phyloP scores from a whole-genome alignment of 2,329 filamentous ascomycete species.

The Pyrenochaeta sp. region DNA sequence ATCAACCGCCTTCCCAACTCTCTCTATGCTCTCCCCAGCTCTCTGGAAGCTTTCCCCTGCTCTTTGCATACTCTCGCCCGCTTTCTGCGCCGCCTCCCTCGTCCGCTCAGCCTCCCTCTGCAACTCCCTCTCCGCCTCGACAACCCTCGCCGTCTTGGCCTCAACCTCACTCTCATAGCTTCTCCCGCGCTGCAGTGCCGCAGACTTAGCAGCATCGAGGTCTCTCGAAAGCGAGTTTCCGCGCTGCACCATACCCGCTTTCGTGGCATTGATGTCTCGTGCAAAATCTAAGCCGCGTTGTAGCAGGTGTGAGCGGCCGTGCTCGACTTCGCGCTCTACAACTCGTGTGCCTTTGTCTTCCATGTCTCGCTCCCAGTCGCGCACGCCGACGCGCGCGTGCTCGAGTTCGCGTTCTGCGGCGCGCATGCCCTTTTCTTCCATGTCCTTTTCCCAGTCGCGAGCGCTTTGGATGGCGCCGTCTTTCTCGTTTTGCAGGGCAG shows the following conservation, averaged over 20 bases:
- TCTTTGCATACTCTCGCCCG: slow-evolving; percentile 11
- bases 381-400: slow-evolving; percentile 4
- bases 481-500: slow-evolving; percentile 9
- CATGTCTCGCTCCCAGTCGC: slow-evolving; percentile 13
- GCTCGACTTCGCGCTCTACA: slow-evolving; percentile 12
- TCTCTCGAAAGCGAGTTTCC: slow-evolving; percentile 7
- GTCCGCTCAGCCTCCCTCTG: slow-evolving; percentile 10
- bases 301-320: slow-evolving; percentile 9
- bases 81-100: slow-evolving; percentile 7
- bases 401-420: slow-evolving; percentile 8
- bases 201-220: slow-evolving; percentile 7
- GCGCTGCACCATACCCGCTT: slow-evolving; percentile 5
- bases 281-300: slow-evolving; percentile 8
- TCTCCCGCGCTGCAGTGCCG: slow-evolving; percentile 9
- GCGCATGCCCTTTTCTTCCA: slow-evolving; percentile 9
- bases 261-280: slow-evolving; percentile 3
- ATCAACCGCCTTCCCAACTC: slow-evolving; percentile 16
- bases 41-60: slow-evolving; percentile 12
- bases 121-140: slow-evolving; percentile 12
- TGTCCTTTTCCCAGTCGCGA: slow-evolving; percentile 17
- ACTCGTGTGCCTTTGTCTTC: slow-evolving; percentile 12
- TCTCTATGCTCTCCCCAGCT: slow-evolving; percentile 15
- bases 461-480: slow-evolving; percentile 4
- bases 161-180: slow-evolving; percentile 10
- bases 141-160: slow-evolving; percentile 5